phyloP scores from a whole-genome alignment of 2,329 filamentous ascomycete species.

The Endoconidiophora polonica region DNA sequence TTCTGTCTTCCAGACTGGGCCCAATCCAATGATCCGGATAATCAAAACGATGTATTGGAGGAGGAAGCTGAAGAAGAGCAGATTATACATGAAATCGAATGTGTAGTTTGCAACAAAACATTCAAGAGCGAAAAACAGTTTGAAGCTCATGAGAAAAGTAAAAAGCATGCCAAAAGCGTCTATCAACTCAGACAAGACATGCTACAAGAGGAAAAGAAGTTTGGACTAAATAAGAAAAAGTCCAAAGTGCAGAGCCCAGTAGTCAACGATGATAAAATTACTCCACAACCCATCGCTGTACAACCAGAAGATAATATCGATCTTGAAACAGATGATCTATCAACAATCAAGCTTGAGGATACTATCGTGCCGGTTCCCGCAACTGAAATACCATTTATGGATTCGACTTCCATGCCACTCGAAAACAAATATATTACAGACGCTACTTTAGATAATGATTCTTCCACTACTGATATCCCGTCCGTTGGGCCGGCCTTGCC shows the following conservation, averaged over 20 bases:
- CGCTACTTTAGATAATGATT: too few species aligned
- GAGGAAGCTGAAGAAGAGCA: slow-evolving; percentile 34
- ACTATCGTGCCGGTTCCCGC: too few species aligned
- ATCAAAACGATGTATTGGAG: slow-evolving; percentile 38
- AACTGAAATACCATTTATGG: too few species aligned
- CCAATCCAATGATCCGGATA: slow-evolving; percentile 39
- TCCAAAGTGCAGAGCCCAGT: slow-evolving; percentile 9
- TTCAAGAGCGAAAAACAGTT: slow-evolving; percentile 91
- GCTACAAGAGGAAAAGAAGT: slow-evolving; percentile 52
- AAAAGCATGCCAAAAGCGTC: slow-evolving; percentile 82
- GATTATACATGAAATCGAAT: slow-evolving; percentile 48
- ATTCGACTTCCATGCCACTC: too few species aligned
- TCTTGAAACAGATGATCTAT: too few species aligned
- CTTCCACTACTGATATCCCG: too few species aligned
- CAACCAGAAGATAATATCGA: background rate
- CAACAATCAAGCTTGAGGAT: too few species aligned
- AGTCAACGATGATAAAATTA: slow-evolving; percentile 17
- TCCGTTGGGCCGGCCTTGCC: background rate
- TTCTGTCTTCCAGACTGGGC: slow-evolving; percentile 18
- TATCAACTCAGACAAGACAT: slow-evolving; percentile 68
- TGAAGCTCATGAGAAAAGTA: slow-evolving; percentile 85
- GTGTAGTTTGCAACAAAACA: slow-evolving; percentile 57
- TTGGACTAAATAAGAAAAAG: background rate
- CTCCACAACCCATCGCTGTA: background rate
- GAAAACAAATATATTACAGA: too few species aligned